Evolutionary conservation across 75 land plant species (phyloP).

Genomic region (Pinus tabuliformis): DNA sequence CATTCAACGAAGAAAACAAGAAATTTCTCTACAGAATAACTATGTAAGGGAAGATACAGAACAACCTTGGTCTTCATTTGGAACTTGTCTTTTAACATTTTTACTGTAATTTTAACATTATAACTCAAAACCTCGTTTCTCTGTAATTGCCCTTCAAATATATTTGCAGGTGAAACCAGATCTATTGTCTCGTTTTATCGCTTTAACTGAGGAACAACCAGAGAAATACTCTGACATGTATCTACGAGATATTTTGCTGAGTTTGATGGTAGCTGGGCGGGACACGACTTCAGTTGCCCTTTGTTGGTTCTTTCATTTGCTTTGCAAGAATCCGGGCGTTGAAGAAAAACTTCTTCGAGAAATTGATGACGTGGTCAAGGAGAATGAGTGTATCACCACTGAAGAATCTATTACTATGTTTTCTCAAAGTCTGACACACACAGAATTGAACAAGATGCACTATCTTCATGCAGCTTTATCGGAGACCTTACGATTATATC

Average conservation of each 20-base stretch:
- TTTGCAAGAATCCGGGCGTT: slow-evolving; percentile 58
- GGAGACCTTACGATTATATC: slow-evolving; percentile 82
- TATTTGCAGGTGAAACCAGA: slow-evolving; percentile 36
- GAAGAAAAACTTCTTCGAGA: slow-evolving; percentile 34
- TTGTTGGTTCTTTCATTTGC: slow-evolving; percentile 76
- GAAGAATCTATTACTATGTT: neutral
- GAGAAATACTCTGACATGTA: slow-evolving; percentile 22
- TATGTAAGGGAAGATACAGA: slow-evolving; percentile 6
- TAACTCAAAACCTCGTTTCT: neutral
- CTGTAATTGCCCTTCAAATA: neutral
- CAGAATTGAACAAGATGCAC: slow-evolving; percentile 35
- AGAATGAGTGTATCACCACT: neutral
- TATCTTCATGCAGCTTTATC: slow-evolving; percentile 76
- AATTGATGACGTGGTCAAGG: slow-evolving; percentile 10
- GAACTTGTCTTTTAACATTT: neutral
- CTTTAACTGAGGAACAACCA: slow-evolving; percentile 32
- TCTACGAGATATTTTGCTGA: slow-evolving; percentile 64
- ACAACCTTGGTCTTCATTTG: neutral
- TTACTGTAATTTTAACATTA: neutral
- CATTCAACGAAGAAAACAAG: slow-evolving; percentile 24
- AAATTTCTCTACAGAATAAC: slow-evolving; percentile 1
- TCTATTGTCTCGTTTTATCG: slow-evolving; percentile 64
- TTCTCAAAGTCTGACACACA: slow-evolving; percentile 3
- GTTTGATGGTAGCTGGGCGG: slow-evolving; percentile 69
- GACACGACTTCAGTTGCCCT: slow-evolving; percentile 79